Percentiles rank a stretch among this genome's conserved stretches.
Conservation (phyloP, 768 basidiomycete species). For the Daedaleopsis sinensis region DNA sequence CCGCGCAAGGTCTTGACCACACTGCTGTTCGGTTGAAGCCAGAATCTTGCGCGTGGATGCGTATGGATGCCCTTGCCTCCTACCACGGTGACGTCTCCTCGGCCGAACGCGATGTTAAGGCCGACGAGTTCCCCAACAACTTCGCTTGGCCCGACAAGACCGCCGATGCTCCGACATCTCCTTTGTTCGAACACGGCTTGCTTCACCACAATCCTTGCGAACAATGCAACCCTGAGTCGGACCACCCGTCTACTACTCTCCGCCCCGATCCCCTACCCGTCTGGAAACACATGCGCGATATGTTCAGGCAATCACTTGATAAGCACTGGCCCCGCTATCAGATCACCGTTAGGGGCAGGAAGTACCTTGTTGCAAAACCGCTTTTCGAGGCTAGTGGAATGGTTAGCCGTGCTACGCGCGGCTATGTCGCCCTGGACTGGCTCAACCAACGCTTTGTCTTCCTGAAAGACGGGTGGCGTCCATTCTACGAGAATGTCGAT, state of each 20-base stretch:
- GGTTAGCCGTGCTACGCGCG: constrained; percentile 7
- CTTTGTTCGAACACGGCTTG: too few species aligned
- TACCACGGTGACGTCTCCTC: too few species aligned
- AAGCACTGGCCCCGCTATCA: neutral
- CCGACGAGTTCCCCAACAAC: neutral
- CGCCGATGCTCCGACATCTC: too few species aligned
- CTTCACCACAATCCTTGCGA: too few species aligned
- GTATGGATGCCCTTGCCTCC: neutral
- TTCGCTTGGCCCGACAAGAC: neutral
- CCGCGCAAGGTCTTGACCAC: neutral
- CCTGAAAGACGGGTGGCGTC: too few species aligned
- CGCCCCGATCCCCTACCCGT: too few species aligned
- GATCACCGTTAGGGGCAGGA: neutral
- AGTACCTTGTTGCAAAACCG: constrained; percentile 9
- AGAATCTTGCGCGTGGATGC: neutral
- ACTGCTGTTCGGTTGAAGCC: neutral
- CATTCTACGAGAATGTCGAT: too few species aligned
- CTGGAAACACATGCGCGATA: neutral
- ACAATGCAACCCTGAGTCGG: too few species aligned
- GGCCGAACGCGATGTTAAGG: neutral
- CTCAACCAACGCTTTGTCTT: too few species aligned
- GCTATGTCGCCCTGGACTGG: constrained; percentile 18
- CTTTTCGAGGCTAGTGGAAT: neutral
- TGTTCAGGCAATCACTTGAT: neutral
- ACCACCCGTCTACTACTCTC: too few species aligned